A percentile compares a stretch with the other conserved stretches of the same genome.
Conservation (phyloP, 2,329 filamentous ascomycete genomes). For the Calonectria leucothoes region DNA sequence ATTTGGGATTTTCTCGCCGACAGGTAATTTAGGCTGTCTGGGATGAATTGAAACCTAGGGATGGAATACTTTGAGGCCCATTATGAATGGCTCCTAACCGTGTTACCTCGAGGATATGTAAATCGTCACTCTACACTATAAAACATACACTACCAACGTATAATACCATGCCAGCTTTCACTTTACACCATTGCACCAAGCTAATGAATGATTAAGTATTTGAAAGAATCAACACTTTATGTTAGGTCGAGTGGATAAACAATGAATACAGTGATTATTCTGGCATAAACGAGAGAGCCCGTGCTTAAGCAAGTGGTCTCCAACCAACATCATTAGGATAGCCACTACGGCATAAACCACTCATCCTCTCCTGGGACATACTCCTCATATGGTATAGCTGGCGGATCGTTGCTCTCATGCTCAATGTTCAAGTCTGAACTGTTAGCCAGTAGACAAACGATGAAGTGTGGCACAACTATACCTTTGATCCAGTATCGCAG, state of each 20-base stretch:
- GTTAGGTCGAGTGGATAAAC: neutral
- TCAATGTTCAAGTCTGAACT: neutral
- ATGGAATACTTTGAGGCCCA: neutral
- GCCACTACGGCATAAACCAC: neutral
- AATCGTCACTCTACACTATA: too few relatives aligned
- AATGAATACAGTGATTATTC: neutral
- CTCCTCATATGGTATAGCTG: neutral
- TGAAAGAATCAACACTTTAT: neutral
- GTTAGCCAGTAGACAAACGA: neutral
- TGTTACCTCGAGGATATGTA: neutral
- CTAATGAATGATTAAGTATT: neutral
- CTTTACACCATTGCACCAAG: neutral
- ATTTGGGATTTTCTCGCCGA: conserved; percentile 52
- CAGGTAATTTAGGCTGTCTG: neutral
- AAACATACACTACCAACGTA: neutral
- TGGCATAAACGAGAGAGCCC: rapidly evolving
- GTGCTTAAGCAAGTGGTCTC: too few relatives aligned
- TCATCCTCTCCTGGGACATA: neutral
- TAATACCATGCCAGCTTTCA: neutral
- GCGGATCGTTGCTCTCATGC: neutral
- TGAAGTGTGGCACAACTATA: neutral
- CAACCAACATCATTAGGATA: neutral
- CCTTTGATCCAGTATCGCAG: neutral
- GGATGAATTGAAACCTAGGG: neutral
- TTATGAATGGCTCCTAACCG: too few relatives aligned